Percentiles rank a stretch among this genome's conserved stretches.
phyloP scores from a whole-genome alignment of 495 filamentous ascomycete species.

The Podospora pseudocomata region DNA sequence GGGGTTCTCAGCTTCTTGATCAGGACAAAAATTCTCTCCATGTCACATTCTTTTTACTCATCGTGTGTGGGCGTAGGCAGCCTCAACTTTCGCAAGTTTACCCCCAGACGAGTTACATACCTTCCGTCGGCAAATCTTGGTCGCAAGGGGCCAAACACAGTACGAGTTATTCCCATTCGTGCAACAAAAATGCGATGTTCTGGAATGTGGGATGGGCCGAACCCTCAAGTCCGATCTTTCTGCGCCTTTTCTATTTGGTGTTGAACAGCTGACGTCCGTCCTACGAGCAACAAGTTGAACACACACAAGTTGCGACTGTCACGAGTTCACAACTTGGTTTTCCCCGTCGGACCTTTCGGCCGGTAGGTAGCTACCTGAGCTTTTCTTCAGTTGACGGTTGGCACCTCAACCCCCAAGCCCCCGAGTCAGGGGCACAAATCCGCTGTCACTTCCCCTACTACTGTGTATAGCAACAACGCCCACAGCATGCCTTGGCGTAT shows the following conservation, averaged over 20 bases:
- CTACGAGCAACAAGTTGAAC: not conserved
- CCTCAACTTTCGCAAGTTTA: not conserved
- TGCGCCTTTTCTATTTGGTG: not conserved
- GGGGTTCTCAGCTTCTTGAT: not conserved
- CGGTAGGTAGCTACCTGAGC: not conserved
- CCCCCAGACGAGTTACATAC: not conserved
- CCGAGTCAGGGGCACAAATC: not conserved
- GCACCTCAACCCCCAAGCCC: not conserved
- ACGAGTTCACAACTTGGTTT: not conserved
- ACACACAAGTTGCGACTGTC: not conserved
- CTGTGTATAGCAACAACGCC: too few species aligned
- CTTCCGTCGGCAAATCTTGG: too few species aligned
- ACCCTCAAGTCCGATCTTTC: not conserved
- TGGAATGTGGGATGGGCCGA: not conserved
- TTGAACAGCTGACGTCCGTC: not conserved
- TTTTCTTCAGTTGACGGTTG: not conserved
- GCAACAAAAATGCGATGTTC: not conserved
- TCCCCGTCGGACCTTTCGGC: conserved; percentile 5
- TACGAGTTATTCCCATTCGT: not conserved
- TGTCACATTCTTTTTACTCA: not conserved
- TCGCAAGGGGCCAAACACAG: too few species aligned
- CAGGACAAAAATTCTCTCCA: not conserved
- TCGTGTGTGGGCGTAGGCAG: not conserved
- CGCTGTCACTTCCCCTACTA: not conserved
- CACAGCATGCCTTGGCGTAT: not conserved